Percentiles rank a stretch among this genome's conserved stretches.
These are phyloP conservation scores for Zymoseptoria brevis DNA, from an alignment of 2,329 filamentous ascomycete species.

Conservation along the genomic window DNA sequence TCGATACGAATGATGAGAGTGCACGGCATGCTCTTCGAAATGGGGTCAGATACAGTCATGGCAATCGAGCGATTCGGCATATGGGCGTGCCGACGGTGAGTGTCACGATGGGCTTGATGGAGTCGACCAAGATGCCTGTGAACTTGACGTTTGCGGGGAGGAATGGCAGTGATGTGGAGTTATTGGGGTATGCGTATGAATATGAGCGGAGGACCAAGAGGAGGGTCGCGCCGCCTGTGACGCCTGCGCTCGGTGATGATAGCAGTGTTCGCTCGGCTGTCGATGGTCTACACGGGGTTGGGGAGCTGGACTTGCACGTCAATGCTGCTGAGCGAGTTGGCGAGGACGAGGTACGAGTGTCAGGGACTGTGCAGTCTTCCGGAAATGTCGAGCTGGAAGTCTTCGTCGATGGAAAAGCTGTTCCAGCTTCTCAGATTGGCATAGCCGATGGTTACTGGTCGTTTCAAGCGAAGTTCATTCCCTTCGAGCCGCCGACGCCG, in stretches of 20 bases:
- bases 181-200: slow-evolving; percentile 24
- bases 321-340: background rate
- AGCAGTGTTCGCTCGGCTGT: background rate
- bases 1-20: slow-evolving; percentile 33
- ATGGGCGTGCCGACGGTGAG: slow-evolving; percentile 48
- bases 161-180: slow-evolving; percentile 38
- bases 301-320: background rate
- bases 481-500: slow-evolving; percentile 16
- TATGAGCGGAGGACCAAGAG: slow-evolving; percentile 21
- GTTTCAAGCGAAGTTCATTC: slow-evolving; percentile 8
- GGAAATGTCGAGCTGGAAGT: slow-evolving; percentile 2
- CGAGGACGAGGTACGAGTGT: background rate
- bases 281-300: background rate
- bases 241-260: slow-evolving; percentile 19
- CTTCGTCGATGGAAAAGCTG: slow-evolving; percentile 4
- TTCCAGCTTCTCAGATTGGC: background rate
- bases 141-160: slow-evolving; percentile 46
- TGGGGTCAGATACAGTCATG: slow-evolving; percentile 48
- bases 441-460: slow-evolving; percentile 8
- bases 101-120: slow-evolving; percentile 47
- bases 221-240: slow-evolving; percentile 20
- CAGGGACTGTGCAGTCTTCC: background rate
- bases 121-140: slow-evolving; percentile 43
- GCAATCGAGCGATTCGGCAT: slow-evolving; percentile 47
- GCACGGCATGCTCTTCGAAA: slow-evolving; percentile 39